Evolutionary conservation across 2,329 filamentous ascomycete species (phyloP).

Genomic region (Zymoseptoria brevis): DNA sequence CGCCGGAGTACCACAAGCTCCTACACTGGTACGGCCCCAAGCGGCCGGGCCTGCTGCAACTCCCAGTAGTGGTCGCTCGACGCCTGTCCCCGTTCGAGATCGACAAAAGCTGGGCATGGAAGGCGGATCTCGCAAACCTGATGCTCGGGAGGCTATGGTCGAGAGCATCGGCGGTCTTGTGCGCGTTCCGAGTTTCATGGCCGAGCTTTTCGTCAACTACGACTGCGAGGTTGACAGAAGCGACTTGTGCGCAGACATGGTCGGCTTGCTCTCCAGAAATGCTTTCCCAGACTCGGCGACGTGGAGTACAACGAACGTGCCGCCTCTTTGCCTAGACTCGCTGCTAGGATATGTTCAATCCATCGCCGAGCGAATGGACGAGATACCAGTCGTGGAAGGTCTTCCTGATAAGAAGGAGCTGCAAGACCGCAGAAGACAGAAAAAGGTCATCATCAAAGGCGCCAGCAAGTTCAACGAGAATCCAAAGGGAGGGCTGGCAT

Average conservation of each 20-base stretch:
- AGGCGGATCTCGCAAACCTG: constrained; percentile 82
- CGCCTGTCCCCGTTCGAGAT: constrained; percentile 85
- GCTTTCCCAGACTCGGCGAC: constrained; percentile 94
- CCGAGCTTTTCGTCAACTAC: constrained; percentile 94
- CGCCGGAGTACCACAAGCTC: constrained; percentile 83
- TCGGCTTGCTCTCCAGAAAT: constrained; percentile 85
- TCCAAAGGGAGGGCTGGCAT: constrained; percentile 80
- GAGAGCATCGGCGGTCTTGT: constrained; percentile 89
- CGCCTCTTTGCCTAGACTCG: constrained; percentile 86
- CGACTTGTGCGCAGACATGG: constrained; percentile 91
- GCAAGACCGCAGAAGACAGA: constrained; percentile 65
- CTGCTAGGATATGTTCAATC: constrained; percentile 86
- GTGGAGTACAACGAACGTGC: constrained; percentile 98
- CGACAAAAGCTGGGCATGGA: constrained; percentile 87
- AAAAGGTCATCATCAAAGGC: constrained; percentile 82
- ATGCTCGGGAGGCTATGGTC: constrained; percentile 96
- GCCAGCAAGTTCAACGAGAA: constrained; percentile 91
- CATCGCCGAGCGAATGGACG: constrained; percentile 75
- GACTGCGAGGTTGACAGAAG: constrained; percentile 88
- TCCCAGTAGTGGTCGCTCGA: constrained; percentile 66
- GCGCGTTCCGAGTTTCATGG: constrained; percentile 88
- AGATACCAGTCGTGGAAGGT: constrained; percentile 55
- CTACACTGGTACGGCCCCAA: constrained; percentile 72
- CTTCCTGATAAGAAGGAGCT: constrained; percentile 59
- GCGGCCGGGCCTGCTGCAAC: constrained; percentile 34